These are phyloP conservation scores for Neurospora sp. DNA, from an alignment of 495 filamentous ascomycete species.

Conservation along the genomic window DNA sequence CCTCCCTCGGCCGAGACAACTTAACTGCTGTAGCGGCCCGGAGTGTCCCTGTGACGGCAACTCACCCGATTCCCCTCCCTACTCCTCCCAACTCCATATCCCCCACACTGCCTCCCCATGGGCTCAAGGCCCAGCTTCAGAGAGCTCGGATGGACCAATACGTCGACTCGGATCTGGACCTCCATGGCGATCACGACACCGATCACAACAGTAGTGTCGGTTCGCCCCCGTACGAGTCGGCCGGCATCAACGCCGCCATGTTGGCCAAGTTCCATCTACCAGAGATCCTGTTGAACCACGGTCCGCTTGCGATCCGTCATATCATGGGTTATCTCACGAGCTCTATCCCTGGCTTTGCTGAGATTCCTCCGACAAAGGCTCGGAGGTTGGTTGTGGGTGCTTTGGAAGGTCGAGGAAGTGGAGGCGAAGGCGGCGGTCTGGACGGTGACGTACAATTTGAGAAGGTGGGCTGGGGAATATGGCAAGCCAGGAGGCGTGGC, in stretches of 20 bases:
- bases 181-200: conserved; percentile 60
- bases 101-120: conserved; percentile 74
- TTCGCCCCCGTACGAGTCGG: conserved; percentile 53
- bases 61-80: conserved; percentile 61
- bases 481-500: conserved; percentile 72
- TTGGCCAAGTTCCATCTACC: conserved; percentile 89
- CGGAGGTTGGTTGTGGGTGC: conserved; percentile 78
- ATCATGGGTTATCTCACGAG: conserved; percentile 89
- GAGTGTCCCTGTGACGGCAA: conserved; percentile 44
- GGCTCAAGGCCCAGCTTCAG: conserved; percentile 52
- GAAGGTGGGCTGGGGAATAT: conserved; percentile 95
- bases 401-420: conserved; percentile 61
- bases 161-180: conserved; percentile 81
- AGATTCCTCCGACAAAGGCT: conserved; percentile 85
- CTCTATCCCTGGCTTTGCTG: conserved; percentile 83
- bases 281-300: conserved; percentile 78
- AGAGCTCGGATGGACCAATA: conserved; percentile 47
- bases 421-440: conserved; percentile 52
- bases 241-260: conserved; percentile 77
- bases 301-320: conserved; percentile 86
- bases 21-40: conserved; percentile 50
- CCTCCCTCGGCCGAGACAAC: conserved; percentile 45
- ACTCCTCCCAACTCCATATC: conserved; percentile 97
- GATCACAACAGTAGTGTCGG: conserved; percentile 35
- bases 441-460: conserved; percentile 79